Conservation (phyloP, 2,329 filamentous ascomycete species). For the Orbilia oligospora region DNA sequence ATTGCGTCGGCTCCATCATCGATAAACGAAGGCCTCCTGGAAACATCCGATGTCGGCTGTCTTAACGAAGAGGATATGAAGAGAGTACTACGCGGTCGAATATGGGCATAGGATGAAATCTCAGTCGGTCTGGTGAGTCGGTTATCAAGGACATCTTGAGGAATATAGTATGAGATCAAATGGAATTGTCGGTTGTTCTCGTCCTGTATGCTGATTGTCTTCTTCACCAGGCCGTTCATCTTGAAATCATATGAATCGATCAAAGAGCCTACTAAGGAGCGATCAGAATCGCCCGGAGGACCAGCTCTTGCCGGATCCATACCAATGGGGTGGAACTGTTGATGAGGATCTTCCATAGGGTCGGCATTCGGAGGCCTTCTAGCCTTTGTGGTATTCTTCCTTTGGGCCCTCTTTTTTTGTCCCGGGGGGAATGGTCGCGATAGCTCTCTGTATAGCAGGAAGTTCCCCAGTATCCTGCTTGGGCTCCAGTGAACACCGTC, state of each 20-base stretch:
- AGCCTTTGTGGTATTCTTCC: slow-evolving; percentile 71
- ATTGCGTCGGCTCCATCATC: slow-evolving; percentile 53
- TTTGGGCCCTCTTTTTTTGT: slow-evolving; percentile 87
- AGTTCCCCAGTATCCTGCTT: slow-evolving; percentile 86
- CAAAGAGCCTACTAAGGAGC: slow-evolving; percentile 81
- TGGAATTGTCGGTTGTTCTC: slow-evolving; percentile 81
- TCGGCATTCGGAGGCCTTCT: slow-evolving; percentile 38
- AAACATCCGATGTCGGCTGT: slow-evolving; percentile 56
- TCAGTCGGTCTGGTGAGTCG: slow-evolving; percentile 74
- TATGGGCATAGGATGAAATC: slow-evolving; percentile 65
- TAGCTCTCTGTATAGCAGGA: slow-evolving; percentile 86
- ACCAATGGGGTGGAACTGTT: slow-evolving; percentile 52
- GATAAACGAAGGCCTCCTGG: slow-evolving; percentile 56
- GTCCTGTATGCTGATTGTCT: slow-evolving; percentile 86
- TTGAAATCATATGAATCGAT: slow-evolving; percentile 94
- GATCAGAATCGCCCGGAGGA: slow-evolving; percentile 67
- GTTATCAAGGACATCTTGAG: slow-evolving; percentile 81
- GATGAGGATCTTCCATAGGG: slow-evolving; percentile 44
- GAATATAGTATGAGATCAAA: slow-evolving; percentile 88
- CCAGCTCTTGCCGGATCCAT: slow-evolving; percentile 48
- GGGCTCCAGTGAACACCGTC: slow-evolving; percentile 93
- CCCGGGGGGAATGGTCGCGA: slow-evolving; percentile 83
- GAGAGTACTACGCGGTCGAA: slow-evolving; percentile 42
- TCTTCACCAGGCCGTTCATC: slow-evolving; percentile 85
- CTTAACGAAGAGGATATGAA: slow-evolving; percentile 58